phyloP scores from a whole-genome alignment of 2,329 filamentous ascomycete genomes.

The Hymenoscyphus fraxineus region DNA sequence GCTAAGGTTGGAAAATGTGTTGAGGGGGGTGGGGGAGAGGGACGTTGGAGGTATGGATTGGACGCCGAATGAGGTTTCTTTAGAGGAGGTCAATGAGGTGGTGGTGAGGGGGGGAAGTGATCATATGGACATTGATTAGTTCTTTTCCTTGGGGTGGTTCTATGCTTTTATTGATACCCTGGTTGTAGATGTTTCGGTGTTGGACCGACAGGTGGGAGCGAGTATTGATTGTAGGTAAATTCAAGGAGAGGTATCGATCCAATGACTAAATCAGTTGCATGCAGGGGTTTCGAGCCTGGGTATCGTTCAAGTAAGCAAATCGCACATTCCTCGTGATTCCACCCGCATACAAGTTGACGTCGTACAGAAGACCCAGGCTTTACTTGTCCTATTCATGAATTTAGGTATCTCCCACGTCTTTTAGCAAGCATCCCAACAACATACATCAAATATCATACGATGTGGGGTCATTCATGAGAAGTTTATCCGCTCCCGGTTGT shows the following conservation, averaged over 20 bases:
- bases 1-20: slow-evolving; percentile 23
- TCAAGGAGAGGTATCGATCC: no score
- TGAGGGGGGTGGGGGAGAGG: slow-evolving; percentile 30
- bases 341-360: no score
- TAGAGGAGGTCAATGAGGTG: slow-evolving; percentile 25
- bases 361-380: no score
- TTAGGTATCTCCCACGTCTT: no score
- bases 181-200: background rate
- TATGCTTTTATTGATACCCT: background rate
- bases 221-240: no score
- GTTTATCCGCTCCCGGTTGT: background rate
- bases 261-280: no score
- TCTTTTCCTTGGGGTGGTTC: background rate
- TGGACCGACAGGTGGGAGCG: no score
- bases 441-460: background rate
- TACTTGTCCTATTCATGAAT: no score
- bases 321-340: no score
- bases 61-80: slow-evolving; percentile 32
- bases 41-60: slow-evolving; percentile 35
- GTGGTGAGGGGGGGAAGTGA: background rate
- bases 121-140: background rate
- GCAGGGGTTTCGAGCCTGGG: no score
- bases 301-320: no score
- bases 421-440: no score
- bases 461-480: background rate